These are phyloP conservation scores for Staphylotrichum longicolle DNA, from an alignment of 495 filamentous ascomycete species.

Conservation along the genomic window DNA sequence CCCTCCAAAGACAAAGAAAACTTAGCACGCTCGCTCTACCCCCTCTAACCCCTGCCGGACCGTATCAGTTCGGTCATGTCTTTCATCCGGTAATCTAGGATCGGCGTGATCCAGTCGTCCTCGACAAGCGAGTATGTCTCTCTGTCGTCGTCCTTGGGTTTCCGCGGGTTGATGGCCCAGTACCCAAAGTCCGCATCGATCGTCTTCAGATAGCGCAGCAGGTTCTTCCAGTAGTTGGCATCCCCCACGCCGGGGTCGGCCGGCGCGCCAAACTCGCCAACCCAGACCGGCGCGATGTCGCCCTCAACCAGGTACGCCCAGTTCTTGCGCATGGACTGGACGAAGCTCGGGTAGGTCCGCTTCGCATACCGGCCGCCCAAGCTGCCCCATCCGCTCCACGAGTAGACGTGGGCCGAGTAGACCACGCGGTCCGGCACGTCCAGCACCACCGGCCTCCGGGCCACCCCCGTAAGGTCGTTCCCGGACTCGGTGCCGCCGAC, in stretches of 20 bases:
- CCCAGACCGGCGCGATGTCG: conserved; percentile 59
- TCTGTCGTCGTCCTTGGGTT: conserved; percentile 50
- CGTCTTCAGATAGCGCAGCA: conserved; percentile 52
- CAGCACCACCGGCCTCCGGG: conserved; percentile 50
- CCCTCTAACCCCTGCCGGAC: conserved; percentile 4
- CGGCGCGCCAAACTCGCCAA: conserved; percentile 59
- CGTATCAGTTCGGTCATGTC: conserved; percentile 54
- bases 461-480: conserved; percentile 54
- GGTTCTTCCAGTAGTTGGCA: conserved; percentile 57
- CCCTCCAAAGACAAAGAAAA: background rate
- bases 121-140: conserved; percentile 56
- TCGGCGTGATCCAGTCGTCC: conserved; percentile 56
- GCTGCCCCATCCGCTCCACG: conserved; percentile 62
- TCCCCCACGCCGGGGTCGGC: conserved; percentile 49
- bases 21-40: background rate
- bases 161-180: conserved; percentile 62
- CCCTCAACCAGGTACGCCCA: conserved; percentile 60
- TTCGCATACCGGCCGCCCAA: conserved; percentile 49
- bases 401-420: conserved; percentile 62
- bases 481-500: conserved; percentile 60
- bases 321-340: conserved; percentile 56
- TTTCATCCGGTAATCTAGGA: conserved; percentile 56
- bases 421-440: conserved; percentile 52
- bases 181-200: conserved; percentile 61
- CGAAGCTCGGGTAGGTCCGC: conserved; percentile 56